These are phyloP conservation scores for Coccinonectria pachysandricola DNA, from an alignment of 2,329 filamentous ascomycete species.

Conservation along the genomic window DNA sequence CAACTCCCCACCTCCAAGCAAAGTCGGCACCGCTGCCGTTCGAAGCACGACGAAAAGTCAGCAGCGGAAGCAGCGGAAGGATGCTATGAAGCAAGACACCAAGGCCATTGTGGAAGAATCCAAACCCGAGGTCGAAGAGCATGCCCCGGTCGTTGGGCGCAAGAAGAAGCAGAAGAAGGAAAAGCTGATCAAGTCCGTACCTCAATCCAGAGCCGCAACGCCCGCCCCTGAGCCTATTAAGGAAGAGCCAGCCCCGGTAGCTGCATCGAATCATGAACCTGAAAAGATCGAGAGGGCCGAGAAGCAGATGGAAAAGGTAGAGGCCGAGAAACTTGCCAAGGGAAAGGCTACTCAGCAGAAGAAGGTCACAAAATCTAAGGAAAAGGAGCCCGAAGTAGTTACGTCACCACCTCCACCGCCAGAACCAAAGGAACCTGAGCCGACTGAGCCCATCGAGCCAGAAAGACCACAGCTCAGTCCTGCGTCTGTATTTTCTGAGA, in stretches of 20 bases:
- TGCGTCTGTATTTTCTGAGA: constrained; percentile 26
- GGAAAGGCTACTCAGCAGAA: constrained; percentile 21
- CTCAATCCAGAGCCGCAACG: constrained; percentile 5
- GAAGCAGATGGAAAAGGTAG: constrained; percentile 11
- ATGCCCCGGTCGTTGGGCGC: constrained; percentile 64
- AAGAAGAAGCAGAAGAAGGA: constrained; percentile 84
- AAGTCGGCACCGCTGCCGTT: constrained; percentile 58
- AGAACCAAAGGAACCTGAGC: constrained; percentile 8
- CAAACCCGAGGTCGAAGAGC: constrained; percentile 44
- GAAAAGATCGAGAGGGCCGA: constrained; percentile 3
- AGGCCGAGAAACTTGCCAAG: constrained; percentile 13
- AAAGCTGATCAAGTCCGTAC: constrained; percentile 28
- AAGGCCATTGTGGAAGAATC: constrained; percentile 40
- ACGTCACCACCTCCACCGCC: constrained; percentile 10
- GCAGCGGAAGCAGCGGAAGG: constrained; percentile 65
- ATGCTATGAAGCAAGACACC: constrained; percentile 54
- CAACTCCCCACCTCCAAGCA: constrained; percentile 56
- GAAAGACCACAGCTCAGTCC: constrained; percentile 24
- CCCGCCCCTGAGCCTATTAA: constrained; percentile 7
- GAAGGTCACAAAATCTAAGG: constrained; percentile 21
- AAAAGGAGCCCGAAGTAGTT: constrained; percentile 15
- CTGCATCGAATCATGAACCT: too few relatives aligned
- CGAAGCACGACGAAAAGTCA: constrained; percentile 67
- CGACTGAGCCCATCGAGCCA: constrained; percentile 10
- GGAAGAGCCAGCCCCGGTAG: constrained; percentile 2